A percentile compares a stretch with the other conserved stretches of the same genome.
Evolutionary conservation across 257 asterid genomes (phyloP).

Genomic region (Penstemon barbatus): DNA sequence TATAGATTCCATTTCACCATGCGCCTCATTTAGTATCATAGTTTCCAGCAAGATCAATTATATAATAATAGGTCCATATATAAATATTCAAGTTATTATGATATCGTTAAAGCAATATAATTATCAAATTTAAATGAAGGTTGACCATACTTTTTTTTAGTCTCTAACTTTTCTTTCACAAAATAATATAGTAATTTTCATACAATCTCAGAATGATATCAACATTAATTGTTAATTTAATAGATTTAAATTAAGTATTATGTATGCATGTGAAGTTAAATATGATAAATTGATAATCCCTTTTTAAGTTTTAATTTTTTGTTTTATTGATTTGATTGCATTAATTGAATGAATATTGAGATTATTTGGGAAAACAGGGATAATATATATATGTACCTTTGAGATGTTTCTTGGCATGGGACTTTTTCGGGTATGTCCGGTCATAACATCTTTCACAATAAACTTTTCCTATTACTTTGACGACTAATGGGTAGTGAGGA

Average conservation of each 20-base stretch:
- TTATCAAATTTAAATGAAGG: background rate
- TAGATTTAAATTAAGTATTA: too few relatives aligned
- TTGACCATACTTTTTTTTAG: background rate
- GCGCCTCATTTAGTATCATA: background rate
- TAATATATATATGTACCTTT: conserved; percentile 43
- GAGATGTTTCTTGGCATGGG: conserved; percentile 74
- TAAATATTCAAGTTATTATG: background rate
- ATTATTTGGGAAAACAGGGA: background rate
- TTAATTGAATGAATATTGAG: background rate
- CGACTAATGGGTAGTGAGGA: conserved; percentile 46
- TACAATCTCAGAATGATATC: too few relatives aligned
- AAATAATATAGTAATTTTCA: too few relatives aligned
- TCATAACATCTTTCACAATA: conserved; percentile 70
- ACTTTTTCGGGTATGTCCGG: conserved; percentile 54
- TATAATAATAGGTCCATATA: background rate
- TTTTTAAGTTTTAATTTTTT: background rate
- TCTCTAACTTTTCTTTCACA: background rate
- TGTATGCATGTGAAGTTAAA: too few relatives aligned
- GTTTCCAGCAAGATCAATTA: background rate
- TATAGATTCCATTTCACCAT: background rate
- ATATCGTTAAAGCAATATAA: background rate
- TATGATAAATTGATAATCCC: too few relatives aligned
- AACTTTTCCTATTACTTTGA: conserved; percentile 74
- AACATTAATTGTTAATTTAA: too few relatives aligned
- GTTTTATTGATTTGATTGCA: background rate